phyloP scores from a whole-genome alignment of 2,329 filamentous ascomycete genomes.

The Diaporthe eres region DNA sequence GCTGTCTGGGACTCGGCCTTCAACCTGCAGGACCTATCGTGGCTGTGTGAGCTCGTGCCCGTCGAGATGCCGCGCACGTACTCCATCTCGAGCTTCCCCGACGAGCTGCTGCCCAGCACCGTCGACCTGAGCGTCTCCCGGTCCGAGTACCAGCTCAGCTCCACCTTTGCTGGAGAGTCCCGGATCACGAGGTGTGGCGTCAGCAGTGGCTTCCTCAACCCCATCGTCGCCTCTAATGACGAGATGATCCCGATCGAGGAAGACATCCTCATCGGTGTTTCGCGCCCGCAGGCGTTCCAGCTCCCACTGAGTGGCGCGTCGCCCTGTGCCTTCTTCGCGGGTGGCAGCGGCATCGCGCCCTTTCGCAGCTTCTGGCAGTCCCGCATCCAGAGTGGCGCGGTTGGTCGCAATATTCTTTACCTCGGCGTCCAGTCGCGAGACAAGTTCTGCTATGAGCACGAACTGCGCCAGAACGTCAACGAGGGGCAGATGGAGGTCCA shows the following conservation, averaged over 20 bases:
- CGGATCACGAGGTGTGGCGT: conserved; percentile 59
- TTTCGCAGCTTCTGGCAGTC: conserved; percentile 69
- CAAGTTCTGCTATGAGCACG: conserved; percentile 65
- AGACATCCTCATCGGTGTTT: conserved; percentile 66
- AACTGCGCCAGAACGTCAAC: conserved; percentile 61
- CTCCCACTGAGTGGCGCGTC: conserved; percentile 64
- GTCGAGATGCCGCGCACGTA: conserved; percentile 68
- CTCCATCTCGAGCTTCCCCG: conserved; percentile 65
- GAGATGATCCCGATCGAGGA: conserved; percentile 58
- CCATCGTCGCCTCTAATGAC: conserved; percentile 55
- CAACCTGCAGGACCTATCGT: conserved; percentile 57
- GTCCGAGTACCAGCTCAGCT: conserved; percentile 63
- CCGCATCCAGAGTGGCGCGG: conserved; percentile 53
- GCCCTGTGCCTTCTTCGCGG: conserved; percentile 67
- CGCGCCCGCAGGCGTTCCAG: conserved; percentile 65
- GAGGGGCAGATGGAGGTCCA: conserved; percentile 66
- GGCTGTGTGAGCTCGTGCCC: conserved; percentile 62
- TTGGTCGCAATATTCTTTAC: conserved; percentile 64
- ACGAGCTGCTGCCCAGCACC: conserved; percentile 64
- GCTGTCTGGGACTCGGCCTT: conserved; percentile 67
- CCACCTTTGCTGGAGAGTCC: conserved; percentile 54
- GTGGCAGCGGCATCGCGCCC: conserved; percentile 67
- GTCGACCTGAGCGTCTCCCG: conserved; percentile 67
- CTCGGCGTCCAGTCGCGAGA: conserved; percentile 67
- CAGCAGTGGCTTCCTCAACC: conserved; percentile 69